A percentile compares a stretch with the other conserved stretches of the same genome.
Evolutionary conservation across 306 rosid genomes (phyloP).

Genomic region (Acacia acuminata): DNA sequence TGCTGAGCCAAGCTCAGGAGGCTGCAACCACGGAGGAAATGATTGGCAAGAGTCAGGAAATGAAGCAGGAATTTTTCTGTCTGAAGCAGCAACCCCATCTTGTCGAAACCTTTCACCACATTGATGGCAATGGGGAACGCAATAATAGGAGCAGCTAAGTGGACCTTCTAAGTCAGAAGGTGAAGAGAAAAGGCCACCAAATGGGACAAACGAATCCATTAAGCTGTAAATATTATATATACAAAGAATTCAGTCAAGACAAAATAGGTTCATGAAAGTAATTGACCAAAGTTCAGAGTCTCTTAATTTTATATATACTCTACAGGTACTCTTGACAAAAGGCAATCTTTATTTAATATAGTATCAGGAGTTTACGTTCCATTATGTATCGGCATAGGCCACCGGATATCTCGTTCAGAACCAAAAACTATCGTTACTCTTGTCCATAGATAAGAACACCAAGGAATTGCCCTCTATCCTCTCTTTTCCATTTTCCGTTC

Average conservation of each 20-base stretch:
- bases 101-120: slow-evolving; percentile 56
- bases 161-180: slow-evolving; percentile 70
- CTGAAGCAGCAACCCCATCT: slow-evolving; percentile 53
- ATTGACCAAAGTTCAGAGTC: neutral
- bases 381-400: neutral
- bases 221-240: slow-evolving; percentile 62
- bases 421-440: neutral
- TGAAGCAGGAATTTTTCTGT: slow-evolving; percentile 47
- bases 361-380: neutral
- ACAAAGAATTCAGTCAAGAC: slow-evolving; percentile 27
- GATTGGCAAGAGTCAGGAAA: slow-evolving; percentile 53
- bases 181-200: slow-evolving; percentile 94
- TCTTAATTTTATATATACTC: neutral
- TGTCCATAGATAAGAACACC: neutral
- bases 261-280: slow-evolving; percentile 1
- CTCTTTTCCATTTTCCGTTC: neutral
- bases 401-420: neutral
- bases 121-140: slow-evolving; percentile 46
- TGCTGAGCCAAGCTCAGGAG: slow-evolving; percentile 45
- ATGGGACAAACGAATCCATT: slow-evolving; percentile 93
- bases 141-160: slow-evolving; percentile 45
- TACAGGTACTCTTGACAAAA: neutral
- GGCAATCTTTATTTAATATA: neutral
- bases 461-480: neutral
- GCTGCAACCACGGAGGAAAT: slow-evolving; percentile 76